Evolutionary conservation across 75 land plant genomes (phyloP).

Genomic region (Cupressus sempervirens): DNA sequence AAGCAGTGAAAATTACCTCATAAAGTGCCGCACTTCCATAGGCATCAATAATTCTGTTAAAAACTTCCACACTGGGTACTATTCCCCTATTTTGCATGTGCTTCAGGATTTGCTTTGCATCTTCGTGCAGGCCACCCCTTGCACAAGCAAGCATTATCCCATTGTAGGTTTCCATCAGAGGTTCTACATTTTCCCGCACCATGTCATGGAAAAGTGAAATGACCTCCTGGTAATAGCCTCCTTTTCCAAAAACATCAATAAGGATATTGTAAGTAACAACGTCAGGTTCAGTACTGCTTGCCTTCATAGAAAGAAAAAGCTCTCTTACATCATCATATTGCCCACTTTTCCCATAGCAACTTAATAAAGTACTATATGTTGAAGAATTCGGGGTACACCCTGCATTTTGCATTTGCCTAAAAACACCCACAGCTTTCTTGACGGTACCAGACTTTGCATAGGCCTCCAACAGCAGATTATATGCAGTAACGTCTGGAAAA

Average conservation of each 20-base stretch:
- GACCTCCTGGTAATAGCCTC: constrained; percentile 93
- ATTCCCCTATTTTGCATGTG: constrained; percentile 65
- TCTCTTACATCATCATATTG: constrained; percentile 82
- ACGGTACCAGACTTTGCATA: constrained; percentile 50
- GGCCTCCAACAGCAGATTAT: constrained; percentile 85
- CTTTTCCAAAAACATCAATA: constrained; percentile 81
- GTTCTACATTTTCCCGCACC: constrained; percentile 80
- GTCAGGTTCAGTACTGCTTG: constrained; percentile 74
- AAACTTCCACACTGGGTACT: constrained; percentile 58
- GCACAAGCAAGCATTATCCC: constrained; percentile 82
- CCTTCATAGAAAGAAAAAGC: constrained; percentile 94
- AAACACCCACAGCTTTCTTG: constrained; percentile 67
- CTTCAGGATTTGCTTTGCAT: constrained; percentile 59
- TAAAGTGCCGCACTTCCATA: constrained; percentile 86
- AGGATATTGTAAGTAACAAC: constrained; percentile 84
- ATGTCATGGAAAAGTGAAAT: constrained; percentile 91
- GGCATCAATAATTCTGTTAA: constrained; percentile 72
- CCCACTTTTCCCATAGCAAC: constrained; percentile 76
- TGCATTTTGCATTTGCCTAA: constrained; percentile 84
- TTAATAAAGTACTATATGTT: constrained; percentile 78
- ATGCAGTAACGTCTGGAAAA: constrained; percentile 73
- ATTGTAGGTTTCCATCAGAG: constrained; percentile 87
- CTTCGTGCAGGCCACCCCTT: constrained; percentile 82
- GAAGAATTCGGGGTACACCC: constrained; percentile 81
- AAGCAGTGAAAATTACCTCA: constrained; percentile 33